Conservation (phyloP, 2,329 filamentous ascomycete genomes). For the Fonsecaea pugnacius region DNA sequence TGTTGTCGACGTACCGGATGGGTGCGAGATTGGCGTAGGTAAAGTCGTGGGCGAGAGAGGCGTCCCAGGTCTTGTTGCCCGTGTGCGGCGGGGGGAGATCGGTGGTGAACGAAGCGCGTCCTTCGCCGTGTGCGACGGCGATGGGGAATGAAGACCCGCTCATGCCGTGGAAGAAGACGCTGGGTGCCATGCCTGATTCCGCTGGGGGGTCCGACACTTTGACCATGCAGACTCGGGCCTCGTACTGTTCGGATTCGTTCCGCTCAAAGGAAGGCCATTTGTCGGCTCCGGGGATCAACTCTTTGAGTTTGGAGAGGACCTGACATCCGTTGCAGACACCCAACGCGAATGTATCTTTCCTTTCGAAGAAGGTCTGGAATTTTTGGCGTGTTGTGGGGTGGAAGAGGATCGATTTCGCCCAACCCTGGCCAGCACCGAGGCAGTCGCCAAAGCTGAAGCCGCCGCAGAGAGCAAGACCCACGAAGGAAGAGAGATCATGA, state of each 20-base stretch:
- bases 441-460: slow-evolving; percentile 95
- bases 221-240: slow-evolving; percentile 85
- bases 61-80: slow-evolving; percentile 48
- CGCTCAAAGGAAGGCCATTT: slow-evolving; percentile 85
- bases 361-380: slow-evolving; percentile 83
- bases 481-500: slow-evolving; percentile 79
- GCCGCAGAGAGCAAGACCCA: slow-evolving; percentile 89
- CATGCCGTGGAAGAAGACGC: slow-evolving; percentile 93
- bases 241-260: slow-evolving; percentile 86
- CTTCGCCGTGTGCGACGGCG: slow-evolving; percentile 88
- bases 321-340: slow-evolving; percentile 98
- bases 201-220: slow-evolving; percentile 68
- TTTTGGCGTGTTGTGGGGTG: slow-evolving; percentile 75
- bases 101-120: slow-evolving; percentile 71
- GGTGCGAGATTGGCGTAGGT: slow-evolving; percentile 71
- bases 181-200: slow-evolving; percentile 52
- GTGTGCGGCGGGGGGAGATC: slow-evolving; percentile 11
- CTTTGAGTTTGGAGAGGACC: slow-evolving; percentile 82
- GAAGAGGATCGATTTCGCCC: slow-evolving; percentile 90
- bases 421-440: slow-evolving; percentile 92
- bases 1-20: slow-evolving; percentile 85
- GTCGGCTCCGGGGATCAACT: slow-evolving; percentile 80
- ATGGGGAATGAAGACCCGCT: slow-evolving; percentile 79
- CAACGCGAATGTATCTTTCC: slow-evolving; percentile 86
- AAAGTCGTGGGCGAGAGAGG: slow-evolving; percentile 49